Percentiles rank a stretch among this genome's conserved stretches.
Evolutionary conservation across 768 basidiomycete genomes (phyloP).

Genomic region (Dendrothele bispora): DNA sequence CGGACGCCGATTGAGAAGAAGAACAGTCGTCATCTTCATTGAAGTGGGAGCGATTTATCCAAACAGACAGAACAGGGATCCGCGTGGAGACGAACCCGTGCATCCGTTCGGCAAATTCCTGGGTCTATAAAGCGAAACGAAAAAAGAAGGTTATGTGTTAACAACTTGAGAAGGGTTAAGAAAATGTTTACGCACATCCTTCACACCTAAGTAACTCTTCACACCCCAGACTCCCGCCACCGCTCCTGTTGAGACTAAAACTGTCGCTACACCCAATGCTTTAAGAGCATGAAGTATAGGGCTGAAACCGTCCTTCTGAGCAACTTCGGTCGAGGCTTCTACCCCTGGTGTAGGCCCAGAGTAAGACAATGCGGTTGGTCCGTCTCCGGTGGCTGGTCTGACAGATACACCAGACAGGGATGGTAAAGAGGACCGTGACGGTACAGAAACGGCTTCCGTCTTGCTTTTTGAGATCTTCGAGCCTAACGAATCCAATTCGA

Average conservation of each 20-base stretch:
- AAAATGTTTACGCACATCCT: constrained; percentile 45
- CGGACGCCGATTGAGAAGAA: neutral
- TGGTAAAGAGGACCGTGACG: too few relatives aligned
- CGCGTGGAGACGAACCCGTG: constrained; percentile 43
- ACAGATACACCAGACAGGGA: too few relatives aligned
- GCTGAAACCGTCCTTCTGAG: constrained; percentile 48
- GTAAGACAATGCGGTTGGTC: too few relatives aligned
- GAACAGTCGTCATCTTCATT: constrained; percentile 24
- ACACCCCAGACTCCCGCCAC: constrained; percentile 46
- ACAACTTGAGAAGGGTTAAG: constrained; percentile 7
- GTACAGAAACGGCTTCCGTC: too few relatives aligned
- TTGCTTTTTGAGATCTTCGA: too few relatives aligned
- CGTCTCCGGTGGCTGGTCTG: too few relatives aligned
- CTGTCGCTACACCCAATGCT: constrained; percentile 66
- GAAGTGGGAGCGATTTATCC: constrained; percentile 59
- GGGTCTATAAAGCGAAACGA: constrained; percentile 35
- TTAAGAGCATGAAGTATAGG: constrained; percentile 56
- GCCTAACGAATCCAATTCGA: too few relatives aligned
- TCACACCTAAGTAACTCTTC: constrained; percentile 51
- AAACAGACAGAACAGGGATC: constrained; percentile 50
- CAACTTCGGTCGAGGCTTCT: too few relatives aligned
- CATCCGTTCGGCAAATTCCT: constrained; percentile 62
- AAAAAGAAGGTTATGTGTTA: constrained; percentile 6
- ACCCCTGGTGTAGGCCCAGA: too few relatives aligned
- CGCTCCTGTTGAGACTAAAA: constrained; percentile 52